Percentiles rank a stretch among this genome's conserved stretches.
Conservation (phyloP, 2,329 filamentous ascomycete species). For the Diaporthe amygdali region DNA sequence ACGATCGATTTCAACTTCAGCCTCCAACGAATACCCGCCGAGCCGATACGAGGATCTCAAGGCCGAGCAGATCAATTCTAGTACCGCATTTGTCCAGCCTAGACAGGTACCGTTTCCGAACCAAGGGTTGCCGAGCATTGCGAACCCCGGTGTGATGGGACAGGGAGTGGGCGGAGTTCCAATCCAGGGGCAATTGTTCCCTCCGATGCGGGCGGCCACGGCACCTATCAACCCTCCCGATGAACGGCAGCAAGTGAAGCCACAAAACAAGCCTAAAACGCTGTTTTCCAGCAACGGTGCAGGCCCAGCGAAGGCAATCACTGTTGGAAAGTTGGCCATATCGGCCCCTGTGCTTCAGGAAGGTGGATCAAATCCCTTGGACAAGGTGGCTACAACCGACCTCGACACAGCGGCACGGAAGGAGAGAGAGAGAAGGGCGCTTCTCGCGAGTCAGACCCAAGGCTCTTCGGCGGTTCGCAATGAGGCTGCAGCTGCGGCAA, state of each 20-base stretch:
- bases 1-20: conserved; percentile 47
- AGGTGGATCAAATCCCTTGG: conserved; percentile 45
- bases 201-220: conserved; percentile 41
- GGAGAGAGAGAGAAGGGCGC: conserved; percentile 50
- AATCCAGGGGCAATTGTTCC: conserved; percentile 47
- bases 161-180: conserved; percentile 44
- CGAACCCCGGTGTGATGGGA: conserved; percentile 40
- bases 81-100: conserved; percentile 42
- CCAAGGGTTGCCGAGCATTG: conserved; percentile 42
- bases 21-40: conserved; percentile 47
- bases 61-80: conserved; percentile 41
- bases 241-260: conserved; percentile 25
- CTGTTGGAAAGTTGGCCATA: conserved; percentile 49
- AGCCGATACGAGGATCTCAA: conserved; percentile 57
- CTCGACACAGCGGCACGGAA: conserved; percentile 52
- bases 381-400: conserved; percentile 54
- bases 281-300: conserved; percentile 9
- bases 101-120: conserved; percentile 34
- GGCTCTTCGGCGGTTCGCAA: not conserved
- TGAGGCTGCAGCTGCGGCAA: not conserved
- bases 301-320: conserved; percentile 22
- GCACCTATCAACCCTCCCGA: conserved; percentile 28
- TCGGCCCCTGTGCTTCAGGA: conserved; percentile 54
- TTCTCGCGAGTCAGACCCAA: not conserved
- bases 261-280: conserved; percentile 31